Evolutionary conservation across 768 basidiomycete species (phyloP), one percentile per base, ranked within the genome.

Genomic region (Kwoniella botswanensis): DNA sequence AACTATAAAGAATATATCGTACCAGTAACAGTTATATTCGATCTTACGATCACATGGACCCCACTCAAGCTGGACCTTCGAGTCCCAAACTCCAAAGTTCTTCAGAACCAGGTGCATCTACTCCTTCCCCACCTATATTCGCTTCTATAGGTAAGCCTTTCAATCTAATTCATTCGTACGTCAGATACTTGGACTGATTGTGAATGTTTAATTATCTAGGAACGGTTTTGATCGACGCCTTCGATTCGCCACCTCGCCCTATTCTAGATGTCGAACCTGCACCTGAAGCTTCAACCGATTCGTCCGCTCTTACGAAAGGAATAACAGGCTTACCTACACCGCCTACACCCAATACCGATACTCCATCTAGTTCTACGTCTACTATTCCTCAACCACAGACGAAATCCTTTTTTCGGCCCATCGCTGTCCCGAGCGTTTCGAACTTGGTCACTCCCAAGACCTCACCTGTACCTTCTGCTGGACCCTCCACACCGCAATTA

Each of bases 91-190:
- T 44, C 35, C 26, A 35, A 35, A 35, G 35, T 35, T 35, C 35
- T 35, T 35, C 35, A 35, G 35, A 35, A 35, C 7, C 35, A 35
- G 35, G 35, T 35, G 35, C 35, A 35, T 35, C 35, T 35, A 35
- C 35, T 35, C 35, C 4, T 4, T 24, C 24, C 54, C 59, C 59
- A 43, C 68, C 63, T 4, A 59, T 71, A 22, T 65, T 76, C 43
- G 75, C 75, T 43, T 79, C 78, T 13, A 79, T 79, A 35, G 78
- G 78, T 79, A 46, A 71, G 78, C 35, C 35, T 35, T 9, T 74
- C 26, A 18, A 15, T 67, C 15, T 18, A 41, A 15, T 21, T 63
- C 15, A 29, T 18, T 17, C 3, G 5, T 22, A 22, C 9, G 17
- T 21, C 55, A 56, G 15, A 21, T 13, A 13, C 9, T 56, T 29